Percentiles rank a stretch among this genome's conserved stretches.
These are phyloP conservation scores for Parastagonospora nodorum DNA, from an alignment of 2,329 filamentous ascomycete genomes.

Conservation along the genomic window DNA sequence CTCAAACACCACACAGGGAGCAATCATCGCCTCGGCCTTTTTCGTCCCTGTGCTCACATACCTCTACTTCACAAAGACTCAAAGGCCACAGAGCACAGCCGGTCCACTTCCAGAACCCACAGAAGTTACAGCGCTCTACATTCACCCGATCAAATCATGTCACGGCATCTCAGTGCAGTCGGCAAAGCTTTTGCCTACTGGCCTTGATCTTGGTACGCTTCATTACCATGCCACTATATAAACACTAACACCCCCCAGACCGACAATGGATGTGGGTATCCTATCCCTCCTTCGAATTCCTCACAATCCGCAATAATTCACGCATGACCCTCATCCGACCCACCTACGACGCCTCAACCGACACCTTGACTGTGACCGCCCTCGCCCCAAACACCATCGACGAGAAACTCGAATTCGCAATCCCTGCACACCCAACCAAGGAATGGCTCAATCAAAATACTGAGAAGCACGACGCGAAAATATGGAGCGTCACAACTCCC, in stretches of 20 bases:
- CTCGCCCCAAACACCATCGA: constrained; percentile 44
- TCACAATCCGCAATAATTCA: constrained; percentile 66
- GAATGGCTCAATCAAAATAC: constrained; percentile 62
- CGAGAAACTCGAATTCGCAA: constrained; percentile 48
- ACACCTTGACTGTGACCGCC: constrained; percentile 57
- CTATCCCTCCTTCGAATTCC: constrained; percentile 58
- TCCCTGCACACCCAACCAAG: constrained; percentile 60
- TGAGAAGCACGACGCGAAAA: constrained; percentile 54
- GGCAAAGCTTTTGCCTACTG: constrained; percentile 59
- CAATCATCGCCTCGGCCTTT: constrained; percentile 32
- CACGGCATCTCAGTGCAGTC: constrained; percentile 62
- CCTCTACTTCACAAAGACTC: constrained; percentile 23
- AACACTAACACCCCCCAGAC: constrained; percentile 47
- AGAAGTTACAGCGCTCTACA: constrained; percentile 55
- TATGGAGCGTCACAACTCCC: constrained; percentile 65
- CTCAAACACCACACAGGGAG: constrained; percentile 26
- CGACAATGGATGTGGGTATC: constrained; percentile 70
- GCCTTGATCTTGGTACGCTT: constrained; percentile 58
- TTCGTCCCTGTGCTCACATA: constrained; percentile 40
- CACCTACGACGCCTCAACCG: constrained; percentile 51
- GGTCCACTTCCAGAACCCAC: constrained; percentile 45
- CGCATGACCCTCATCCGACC: constrained; percentile 68
- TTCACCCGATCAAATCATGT: constrained; percentile 71
- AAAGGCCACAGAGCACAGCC: constrained; percentile 15
- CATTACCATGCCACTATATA: background rate